These are phyloP conservation scores for Zea luxurians DNA, from an alignment of 176 grass and related monocot species.

Conservation along the genomic window DNA sequence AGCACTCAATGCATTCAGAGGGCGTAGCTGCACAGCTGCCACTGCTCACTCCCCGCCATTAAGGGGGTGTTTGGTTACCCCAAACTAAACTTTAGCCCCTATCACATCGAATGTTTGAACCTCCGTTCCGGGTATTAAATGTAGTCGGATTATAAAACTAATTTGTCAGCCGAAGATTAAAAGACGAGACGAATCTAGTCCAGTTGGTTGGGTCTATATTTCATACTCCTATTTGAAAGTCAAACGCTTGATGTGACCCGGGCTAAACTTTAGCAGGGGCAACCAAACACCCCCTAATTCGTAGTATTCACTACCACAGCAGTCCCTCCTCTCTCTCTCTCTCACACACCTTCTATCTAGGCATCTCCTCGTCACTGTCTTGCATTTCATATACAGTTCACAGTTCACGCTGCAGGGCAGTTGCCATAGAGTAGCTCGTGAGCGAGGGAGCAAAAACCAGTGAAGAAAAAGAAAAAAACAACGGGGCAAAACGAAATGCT, in stretches of 20 bases:
- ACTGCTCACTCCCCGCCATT: constrained; percentile 48
- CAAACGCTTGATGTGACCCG: too few species aligned
- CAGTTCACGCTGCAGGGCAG: not conserved
- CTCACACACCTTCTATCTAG: not conserved
- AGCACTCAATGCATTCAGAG: constrained; percentile 33
- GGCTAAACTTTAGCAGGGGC: too few species aligned
- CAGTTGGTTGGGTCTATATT: too few species aligned
- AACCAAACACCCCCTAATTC: too few species aligned
- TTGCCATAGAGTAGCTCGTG: not conserved
- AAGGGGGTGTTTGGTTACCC: too few species aligned
- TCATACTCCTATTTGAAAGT: too few species aligned
- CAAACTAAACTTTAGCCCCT: too few species aligned
- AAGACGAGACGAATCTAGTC: too few species aligned
- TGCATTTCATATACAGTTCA: not conserved
- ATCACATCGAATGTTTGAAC: too few species aligned
- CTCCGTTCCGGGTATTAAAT: too few species aligned
- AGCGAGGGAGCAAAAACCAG: not conserved
- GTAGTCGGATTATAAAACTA: too few species aligned
- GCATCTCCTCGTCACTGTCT: not conserved
- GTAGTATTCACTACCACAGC: constrained; percentile 3
- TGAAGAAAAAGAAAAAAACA: not conserved
- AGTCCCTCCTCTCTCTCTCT: not conserved
- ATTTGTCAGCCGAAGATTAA: too few species aligned
- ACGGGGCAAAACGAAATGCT: constrained; percentile 33
- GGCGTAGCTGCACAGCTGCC: constrained; percentile 17